Evolutionary conservation across 23 red algal genomes (phyloP), one percentile per base, ranked within the genome.

Genomic region (Gracilaria gracilis): DNA sequence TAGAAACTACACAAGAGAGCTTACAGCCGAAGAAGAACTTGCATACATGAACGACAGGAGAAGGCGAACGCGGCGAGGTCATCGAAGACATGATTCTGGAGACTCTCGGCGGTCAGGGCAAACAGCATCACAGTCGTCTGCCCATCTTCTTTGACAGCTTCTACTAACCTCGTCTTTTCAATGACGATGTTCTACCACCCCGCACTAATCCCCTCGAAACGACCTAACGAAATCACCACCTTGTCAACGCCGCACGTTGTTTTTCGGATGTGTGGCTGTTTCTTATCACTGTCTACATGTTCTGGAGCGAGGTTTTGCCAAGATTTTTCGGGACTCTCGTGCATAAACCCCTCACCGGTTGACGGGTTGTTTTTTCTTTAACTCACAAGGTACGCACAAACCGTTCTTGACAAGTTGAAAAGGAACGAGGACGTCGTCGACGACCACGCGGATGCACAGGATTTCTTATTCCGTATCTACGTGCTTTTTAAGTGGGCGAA

Each of bases 11-110:
- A 87, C 92, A 35, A 76, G 92, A 53, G 58, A 59, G 28, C 65
- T 94, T 33, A 88, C 71, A 17, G 83, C 85, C 13, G 75, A 94
- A 59, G 92, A 94, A 81, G 83, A 94, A 59, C 36, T 94, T 39
- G 92, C 71, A n/a, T 94, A 87, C 74, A 46, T 88, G 34, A 58
- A 37, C 20, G 92, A 94, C 46, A 80, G 55, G 23, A 54, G 61
- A 67, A 46, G 83, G 51, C 72, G 92, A 44, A 40, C 42, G 66
- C 62, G 89, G 47, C 61, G 89, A 21, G 89, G 89, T 49, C 89
- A 92, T 57, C 29, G 51, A 66, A 83, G 80, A 65, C 87, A 90
- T 23, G 73, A 90, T 20, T 90, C 87, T 16, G 35, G 61, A 40
- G 76, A 81, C 33, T 90, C 87, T n/a, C 54, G 71, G 5, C 73